Evolutionary conservation across 2,329 filamentous ascomycete genomes (phyloP), one percentile per base, ranked within the genome.

Genomic region (Penicillium sclerotigenum): DNA sequence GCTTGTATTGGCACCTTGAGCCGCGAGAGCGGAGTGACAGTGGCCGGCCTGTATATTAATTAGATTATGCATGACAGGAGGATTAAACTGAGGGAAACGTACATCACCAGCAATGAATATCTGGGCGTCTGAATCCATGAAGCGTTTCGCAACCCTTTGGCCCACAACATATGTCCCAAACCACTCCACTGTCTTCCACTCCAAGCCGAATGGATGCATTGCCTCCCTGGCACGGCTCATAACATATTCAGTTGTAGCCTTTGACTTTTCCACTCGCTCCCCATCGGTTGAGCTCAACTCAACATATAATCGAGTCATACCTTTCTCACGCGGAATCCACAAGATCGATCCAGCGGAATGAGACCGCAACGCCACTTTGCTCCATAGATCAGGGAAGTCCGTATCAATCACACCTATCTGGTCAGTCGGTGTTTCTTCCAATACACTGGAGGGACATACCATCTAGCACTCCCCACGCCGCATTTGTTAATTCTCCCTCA

Each of bases 381-480:
- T 87, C 86, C 87, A 90, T 47, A 90, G 82, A 65, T 90, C 87
- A 1, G 87, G 87, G 63, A 90, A 90, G 68, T 89, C 81, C 8
- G 87, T 90, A 41, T 87, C 83, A 10, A 90, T 73, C 2, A 72
- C 67, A 2, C 70, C 65, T 71, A 22, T 20, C 24, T 16, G 14
- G 18, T 53, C 14, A 52, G 52, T n/a, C 5, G n/a, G 28, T 1
- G 3, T 10, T 16, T 3, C 9, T 16, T 4, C 4, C 9, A 5
- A 37, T 2, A n/a, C 5, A 14, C 0, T 0, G 18, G 6, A 24
- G 1, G 13, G 31, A 74, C 68, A 85, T 83, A 62, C 87, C 87
- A 68, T 90, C 87, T 3, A 90, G 74, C 2, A 90, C 87, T 53
- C 87, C 87, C 87, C 87, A 90, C 20, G 85, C 83, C 4, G 84